A percentile compares a stretch with the other conserved stretches of the same genome.
These are phyloP conservation scores for Kodamaea sagamina DNA, from an alignment of 805 yeast genomes.

Conservation along the genomic window DNA sequence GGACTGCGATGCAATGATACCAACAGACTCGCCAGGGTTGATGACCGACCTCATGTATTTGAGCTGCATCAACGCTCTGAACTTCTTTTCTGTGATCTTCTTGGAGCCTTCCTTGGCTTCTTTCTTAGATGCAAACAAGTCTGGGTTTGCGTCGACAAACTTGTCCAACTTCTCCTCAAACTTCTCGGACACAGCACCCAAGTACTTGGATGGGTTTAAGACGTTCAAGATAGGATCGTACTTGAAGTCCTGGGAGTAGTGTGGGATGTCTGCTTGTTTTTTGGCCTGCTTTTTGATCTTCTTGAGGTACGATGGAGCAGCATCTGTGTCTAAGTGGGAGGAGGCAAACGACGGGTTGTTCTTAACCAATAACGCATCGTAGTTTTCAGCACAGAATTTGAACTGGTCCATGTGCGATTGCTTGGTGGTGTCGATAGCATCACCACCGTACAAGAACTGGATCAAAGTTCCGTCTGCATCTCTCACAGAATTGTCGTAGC, in stretches of 20 bases:
- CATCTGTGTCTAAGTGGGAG: conserved; percentile 78
- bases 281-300: conserved; percentile 72
- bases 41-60: conserved; percentile 96
- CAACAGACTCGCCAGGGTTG: conserved; percentile 97
- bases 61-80: conserved; percentile 95
- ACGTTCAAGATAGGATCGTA: conserved; percentile 88
- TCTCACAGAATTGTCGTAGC: conserved; percentile 93
- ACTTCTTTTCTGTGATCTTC: conserved; percentile 72
- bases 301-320: conserved; percentile 79
- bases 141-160: conserved; percentile 58
- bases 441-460: conserved; percentile 98
- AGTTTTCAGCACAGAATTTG: conserved; percentile 89
- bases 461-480: conserved; percentile 92
- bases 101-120: conserved; percentile 48
- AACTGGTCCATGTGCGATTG: conserved; percentile 94
- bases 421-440: conserved; percentile 89
- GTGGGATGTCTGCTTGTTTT: conserved; percentile 64
- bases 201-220: conserved; percentile 82
- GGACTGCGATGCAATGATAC: conserved; percentile 97
- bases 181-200: conserved; percentile 91
- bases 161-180: conserved; percentile 80
- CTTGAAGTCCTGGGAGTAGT: conserved; percentile 60
- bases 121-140: conserved; percentile 56
- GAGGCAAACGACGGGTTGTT: conserved; percentile 77
- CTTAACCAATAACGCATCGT: conserved; percentile 79